Evolutionary conservation across 345 rosid species (phyloP).

Genomic region (Cardamine occulta): DNA sequence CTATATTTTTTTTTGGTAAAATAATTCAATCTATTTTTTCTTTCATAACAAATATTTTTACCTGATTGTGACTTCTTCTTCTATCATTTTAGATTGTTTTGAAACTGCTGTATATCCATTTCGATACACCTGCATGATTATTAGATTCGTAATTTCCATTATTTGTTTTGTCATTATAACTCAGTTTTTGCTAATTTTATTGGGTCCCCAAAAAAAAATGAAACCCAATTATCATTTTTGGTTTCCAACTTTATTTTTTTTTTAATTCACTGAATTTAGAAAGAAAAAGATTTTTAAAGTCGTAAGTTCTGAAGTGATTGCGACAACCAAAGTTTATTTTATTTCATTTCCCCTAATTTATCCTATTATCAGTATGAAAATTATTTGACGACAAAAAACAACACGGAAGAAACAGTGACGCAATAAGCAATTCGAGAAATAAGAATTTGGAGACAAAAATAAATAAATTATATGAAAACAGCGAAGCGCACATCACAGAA

Average conservation of each 20-base stretch:
- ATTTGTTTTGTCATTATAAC: neutral
- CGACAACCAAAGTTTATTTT: neutral
- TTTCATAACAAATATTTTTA: slow-evolving; percentile 31
- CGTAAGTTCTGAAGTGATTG: slow-evolving; percentile 7
- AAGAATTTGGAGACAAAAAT: slow-evolving; percentile 13
- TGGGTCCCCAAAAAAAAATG: neutral
- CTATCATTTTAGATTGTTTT: slow-evolving; percentile 60
- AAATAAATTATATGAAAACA: slow-evolving; percentile 26
- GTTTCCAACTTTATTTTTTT: neutral
- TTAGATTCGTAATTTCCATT: neutral
- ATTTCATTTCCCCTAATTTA: neutral
- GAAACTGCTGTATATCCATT: slow-evolving; percentile 72
- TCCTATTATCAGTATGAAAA: slow-evolving; percentile 22
- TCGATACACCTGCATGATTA: slow-evolving; percentile 61
- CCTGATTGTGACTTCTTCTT: slow-evolving; percentile 68
- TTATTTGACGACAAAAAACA: slow-evolving; percentile 26
- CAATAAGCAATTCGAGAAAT: slow-evolving; percentile 24
- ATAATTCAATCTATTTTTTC: neutral
- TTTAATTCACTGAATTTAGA: slow-evolving; percentile 5
- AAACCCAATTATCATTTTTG: neutral
- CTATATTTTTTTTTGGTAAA: too few relatives aligned
- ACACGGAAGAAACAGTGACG: slow-evolving; percentile 39
- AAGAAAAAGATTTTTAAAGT: neutral
- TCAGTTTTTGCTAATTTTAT: neutral
- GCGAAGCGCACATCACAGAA: slow-evolving; percentile 31